phyloP scores from a whole-genome alignment of 2,329 filamentous ascomycete genomes.

The Neonectria magnoliae region DNA sequence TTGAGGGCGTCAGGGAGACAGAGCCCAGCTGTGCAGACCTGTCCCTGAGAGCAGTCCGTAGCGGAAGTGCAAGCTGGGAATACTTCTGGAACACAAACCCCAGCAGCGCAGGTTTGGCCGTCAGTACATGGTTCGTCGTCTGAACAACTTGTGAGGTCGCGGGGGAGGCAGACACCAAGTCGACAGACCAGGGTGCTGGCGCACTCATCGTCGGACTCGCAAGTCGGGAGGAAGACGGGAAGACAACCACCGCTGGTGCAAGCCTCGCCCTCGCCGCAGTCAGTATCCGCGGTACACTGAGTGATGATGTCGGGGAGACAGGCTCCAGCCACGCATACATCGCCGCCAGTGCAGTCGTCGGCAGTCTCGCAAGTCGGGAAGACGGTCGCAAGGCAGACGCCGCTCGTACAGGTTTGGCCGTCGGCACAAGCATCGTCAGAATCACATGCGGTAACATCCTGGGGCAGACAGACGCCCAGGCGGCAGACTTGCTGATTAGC shows the following conservation, averaged over 20 bases:
- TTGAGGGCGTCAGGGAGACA: slow-evolving; percentile 10
- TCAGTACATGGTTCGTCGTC: neutral
- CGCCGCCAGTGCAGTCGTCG: neutral
- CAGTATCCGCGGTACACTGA: neutral
- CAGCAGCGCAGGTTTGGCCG: slow-evolving; percentile 11
- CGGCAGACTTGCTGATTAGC: slow-evolving; percentile 8
- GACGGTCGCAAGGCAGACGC: slow-evolving; percentile 10
- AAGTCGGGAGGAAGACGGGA: slow-evolving; percentile 5
- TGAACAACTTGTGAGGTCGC: slow-evolving; percentile 7
- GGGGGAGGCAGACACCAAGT: slow-evolving; percentile 16
- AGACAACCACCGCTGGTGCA: slow-evolving; percentile 9
- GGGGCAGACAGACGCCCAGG: slow-evolving; percentile 14
- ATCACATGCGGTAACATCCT: neutral
- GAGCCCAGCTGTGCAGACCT: slow-evolving; percentile 10
- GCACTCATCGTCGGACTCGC: slow-evolving; percentile 5
- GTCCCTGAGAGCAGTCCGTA: slow-evolving; percentile 5
- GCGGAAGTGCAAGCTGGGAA: neutral
- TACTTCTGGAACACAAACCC: slow-evolving; percentile 10
- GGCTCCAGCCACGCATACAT: slow-evolving; percentile 8
- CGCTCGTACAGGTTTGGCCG: slow-evolving; percentile 8
- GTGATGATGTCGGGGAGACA: slow-evolving; percentile 12
- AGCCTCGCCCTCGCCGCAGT: neutral
- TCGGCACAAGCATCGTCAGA: neutral
- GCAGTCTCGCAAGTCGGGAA: slow-evolving; percentile 4
- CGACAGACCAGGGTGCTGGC: slow-evolving; percentile 9